A percentile compares a stretch with the other conserved stretches of the same genome.
Evolutionary conservation across 2,329 filamentous ascomycete genomes (phyloP).

Genomic region (Penicillium sp.): DNA sequence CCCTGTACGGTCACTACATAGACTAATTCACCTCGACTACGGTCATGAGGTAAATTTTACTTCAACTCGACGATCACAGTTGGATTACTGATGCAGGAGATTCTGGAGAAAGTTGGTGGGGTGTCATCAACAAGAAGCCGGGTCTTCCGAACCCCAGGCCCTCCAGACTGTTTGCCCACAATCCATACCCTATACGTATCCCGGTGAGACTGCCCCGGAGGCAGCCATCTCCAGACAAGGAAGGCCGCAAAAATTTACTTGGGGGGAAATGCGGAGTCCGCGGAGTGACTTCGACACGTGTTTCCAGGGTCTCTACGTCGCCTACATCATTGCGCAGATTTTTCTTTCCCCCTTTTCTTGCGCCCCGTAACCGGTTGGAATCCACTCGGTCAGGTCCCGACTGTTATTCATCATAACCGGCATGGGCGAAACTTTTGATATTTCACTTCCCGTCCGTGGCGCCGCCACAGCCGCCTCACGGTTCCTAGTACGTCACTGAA

Average conservation of each 20-base stretch:
- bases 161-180: constrained; percentile 13
- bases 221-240: constrained; percentile 4
- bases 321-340: not conserved
- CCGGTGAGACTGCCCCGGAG: constrained; percentile 17
- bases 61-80: not conserved
- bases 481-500: constrained; percentile 14
- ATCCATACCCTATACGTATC: constrained; percentile 16
- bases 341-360: not conserved
- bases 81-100: not conserved
- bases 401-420: not conserved
- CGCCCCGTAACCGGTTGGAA: not conserved
- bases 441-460: constrained; percentile 9
- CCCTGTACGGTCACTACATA: not conserved
- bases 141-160: constrained; percentile 18
- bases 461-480: constrained; percentile 13
- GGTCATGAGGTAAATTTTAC: too few species aligned
- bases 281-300: constrained; percentile 2
- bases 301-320: not conserved
- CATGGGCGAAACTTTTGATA: not conserved
- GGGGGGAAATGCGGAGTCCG: constrained; percentile 23
- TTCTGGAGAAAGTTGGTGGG: constrained; percentile 13
- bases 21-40: too few species aligned
- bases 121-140: constrained; percentile 4
- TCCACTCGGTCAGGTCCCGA: not conserved
- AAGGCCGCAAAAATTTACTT: not conserved